Base-by-base conservation (phyloP, 192 early-diverging fungal genomes). In the Coemansia sp. region DNA sequence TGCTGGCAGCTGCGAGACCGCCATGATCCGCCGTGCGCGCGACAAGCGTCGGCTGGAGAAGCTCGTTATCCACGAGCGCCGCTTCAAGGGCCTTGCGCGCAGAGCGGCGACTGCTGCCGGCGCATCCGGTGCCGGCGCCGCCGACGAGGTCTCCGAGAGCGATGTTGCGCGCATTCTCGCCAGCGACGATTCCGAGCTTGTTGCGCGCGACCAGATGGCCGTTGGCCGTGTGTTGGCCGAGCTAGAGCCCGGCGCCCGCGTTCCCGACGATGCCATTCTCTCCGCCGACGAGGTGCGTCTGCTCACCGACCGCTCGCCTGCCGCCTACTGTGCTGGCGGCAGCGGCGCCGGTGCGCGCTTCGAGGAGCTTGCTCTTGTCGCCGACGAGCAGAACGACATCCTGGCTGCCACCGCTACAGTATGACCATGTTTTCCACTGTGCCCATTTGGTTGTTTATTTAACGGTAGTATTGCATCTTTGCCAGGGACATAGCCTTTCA, bases 21-120 rank as follows among this genome's bases (percentile, higher is more conserved):
- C 89, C 56, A 94, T 99, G 54, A 72, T 96, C 47, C 89, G 92
- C 26, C 75, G 86, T 9, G 95, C 97, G 6, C 85, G 87, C 42
- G 88, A 86, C 50, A 99, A 99, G 67, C 85, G 95, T 54, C 90
- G 89, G 72, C 76, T 99, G 5, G 97, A 97, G 64, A 94, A 96
- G 69, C 76, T 98, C 6, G 97, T 99, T n/a, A 97, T 98, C 61
- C 94, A 95, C 63, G 95, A 94, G 65, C 84, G 91, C 63, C 85
- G 87, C 47, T 92, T 92, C 84, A 93, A 93, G 76, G 77, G 87
- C 4, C 23, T 54, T 2, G 52, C 9, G 2, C 52, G 52, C 26
- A 2, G 32, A 4, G 32, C 32, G 32, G 21, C 21, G 21, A 21
- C 21, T 21, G 21, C 21, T 21, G 21, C 21, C 21, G 21, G 21